Percentiles rank a stretch among this genome's conserved stretches.
phyloP scores from a whole-genome alignment of 2,329 filamentous ascomycete species.

The Colletotrichum graminicola region DNA sequence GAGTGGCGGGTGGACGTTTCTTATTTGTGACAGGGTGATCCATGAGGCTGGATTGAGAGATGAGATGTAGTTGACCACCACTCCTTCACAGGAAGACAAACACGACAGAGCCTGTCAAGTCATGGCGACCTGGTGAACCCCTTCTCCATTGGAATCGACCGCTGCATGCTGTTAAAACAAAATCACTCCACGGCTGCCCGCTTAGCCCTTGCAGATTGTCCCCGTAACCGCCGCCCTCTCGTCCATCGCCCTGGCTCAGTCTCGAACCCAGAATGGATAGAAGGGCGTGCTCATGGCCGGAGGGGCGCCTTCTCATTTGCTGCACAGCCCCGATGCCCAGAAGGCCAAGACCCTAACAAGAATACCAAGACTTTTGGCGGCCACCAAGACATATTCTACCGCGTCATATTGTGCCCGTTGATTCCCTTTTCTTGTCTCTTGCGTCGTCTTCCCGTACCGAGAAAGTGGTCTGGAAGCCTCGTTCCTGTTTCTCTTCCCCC shows the following conservation, averaged over 20 bases:
- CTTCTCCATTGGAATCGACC: background rate
- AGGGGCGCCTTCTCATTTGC: conserved; percentile 37
- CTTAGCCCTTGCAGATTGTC: conserved; percentile 7
- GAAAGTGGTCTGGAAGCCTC: conserved; percentile 21
- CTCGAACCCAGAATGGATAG: conserved; percentile 11
- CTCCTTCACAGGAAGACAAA: background rate
- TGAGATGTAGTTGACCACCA: background rate
- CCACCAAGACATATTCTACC: conserved; percentile 41
- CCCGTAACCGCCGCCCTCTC: conserved; percentile 11
- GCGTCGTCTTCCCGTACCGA: background rate
- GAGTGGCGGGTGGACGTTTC: background rate
- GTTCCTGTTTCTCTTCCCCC: conserved; percentile 10
- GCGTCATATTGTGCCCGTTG: conserved; percentile 37
- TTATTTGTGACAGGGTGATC: conserved; percentile 1
- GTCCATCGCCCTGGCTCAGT: conserved; percentile 12
- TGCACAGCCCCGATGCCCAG: conserved; percentile 44
- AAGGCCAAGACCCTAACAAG: conserved; percentile 43
- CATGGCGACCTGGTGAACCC: background rate
- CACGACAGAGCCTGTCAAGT: background rate
- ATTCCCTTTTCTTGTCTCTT: conserved; percentile 18
- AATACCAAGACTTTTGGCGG: conserved; percentile 43
- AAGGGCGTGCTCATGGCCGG: conserved; percentile 10
- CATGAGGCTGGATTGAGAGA: background rate
- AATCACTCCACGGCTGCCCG: background rate
- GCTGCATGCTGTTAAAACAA: background rate